These are phyloP conservation scores for Aspergillus olivimuriae DNA, from an alignment of 495 filamentous ascomycete species.

Conservation along the genomic window DNA sequence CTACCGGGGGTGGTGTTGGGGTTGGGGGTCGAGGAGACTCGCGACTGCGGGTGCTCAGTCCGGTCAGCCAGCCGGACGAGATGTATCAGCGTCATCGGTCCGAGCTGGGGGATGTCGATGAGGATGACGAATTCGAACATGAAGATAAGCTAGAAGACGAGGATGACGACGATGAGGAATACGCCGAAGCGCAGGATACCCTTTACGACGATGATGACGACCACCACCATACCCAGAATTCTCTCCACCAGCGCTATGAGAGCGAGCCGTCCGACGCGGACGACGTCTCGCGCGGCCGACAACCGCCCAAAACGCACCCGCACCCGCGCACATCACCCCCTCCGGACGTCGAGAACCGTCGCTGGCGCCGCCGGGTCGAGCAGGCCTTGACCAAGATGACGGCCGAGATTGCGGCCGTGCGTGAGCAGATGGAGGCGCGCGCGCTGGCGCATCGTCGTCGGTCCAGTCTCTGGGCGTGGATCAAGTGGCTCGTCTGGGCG, in stretches of 20 bases:
- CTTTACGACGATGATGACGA: conserved; percentile 32
- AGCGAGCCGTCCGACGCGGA: too few species aligned
- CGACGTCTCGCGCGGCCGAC: conserved; percentile 9
- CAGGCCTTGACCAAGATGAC: conserved; percentile 83
- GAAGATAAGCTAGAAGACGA: conserved; percentile 30
- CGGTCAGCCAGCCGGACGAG: conserved; percentile 74
- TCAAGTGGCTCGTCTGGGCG: conserved; percentile 64
- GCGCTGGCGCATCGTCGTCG: conserved; percentile 35
- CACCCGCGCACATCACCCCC: conserved; percentile 5
- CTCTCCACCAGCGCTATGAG: conserved; percentile 4
- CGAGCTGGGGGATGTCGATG: conserved; percentile 26
- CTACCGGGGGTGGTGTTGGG: too few species aligned
- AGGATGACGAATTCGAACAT: conserved; percentile 20
- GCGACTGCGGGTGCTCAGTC: conserved; percentile 61
- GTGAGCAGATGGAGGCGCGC: conserved; percentile 77
- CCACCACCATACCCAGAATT: conserved; percentile 20
- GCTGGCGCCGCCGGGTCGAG: conserved; percentile 81
- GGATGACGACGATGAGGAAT: conserved; percentile 45
- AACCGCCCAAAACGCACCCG: conserved; percentile 3
- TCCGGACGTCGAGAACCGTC: conserved; percentile 27
- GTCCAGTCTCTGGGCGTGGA: conserved; percentile 59
- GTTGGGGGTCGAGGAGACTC: conserved; percentile 19
- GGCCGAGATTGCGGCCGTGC: conserved; percentile 85
- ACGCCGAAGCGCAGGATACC: conserved; percentile 34
- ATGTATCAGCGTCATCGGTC: conserved; percentile 42